phyloP scores from a whole-genome alignment of 2,329 filamentous ascomycete genomes.

The Endoconidiophora laricicola region DNA sequence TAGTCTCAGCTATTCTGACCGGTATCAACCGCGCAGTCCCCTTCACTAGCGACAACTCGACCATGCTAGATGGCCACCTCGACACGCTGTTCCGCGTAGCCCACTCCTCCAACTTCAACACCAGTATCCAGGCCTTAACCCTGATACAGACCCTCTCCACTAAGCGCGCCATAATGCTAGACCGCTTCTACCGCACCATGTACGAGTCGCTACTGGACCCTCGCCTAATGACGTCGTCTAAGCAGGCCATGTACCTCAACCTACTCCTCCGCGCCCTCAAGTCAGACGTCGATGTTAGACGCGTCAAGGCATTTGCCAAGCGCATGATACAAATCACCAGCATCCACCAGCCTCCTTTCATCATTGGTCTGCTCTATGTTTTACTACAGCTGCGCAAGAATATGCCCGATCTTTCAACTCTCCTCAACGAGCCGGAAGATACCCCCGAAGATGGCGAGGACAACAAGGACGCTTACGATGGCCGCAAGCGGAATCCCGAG shows the following conservation, averaged over 20 bases:
- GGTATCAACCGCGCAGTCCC: constrained; percentile 94
- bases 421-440: constrained; percentile 68
- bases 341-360: constrained; percentile 81
- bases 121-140: constrained; percentile 85
- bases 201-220: constrained; percentile 92
- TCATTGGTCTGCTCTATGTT: constrained; percentile 83
- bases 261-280: constrained; percentile 78
- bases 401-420: constrained; percentile 63
- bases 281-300: constrained; percentile 72
- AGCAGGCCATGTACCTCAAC: constrained; percentile 90
- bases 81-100: constrained; percentile 92
- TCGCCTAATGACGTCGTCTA: constrained; percentile 74
- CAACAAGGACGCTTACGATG: constrained; percentile 47
- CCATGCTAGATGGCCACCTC: constrained; percentile 67
- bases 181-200: constrained; percentile 86
- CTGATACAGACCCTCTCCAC: constrained; percentile 83
- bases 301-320: constrained; percentile 93
- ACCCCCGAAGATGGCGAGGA: constrained; percentile 46
- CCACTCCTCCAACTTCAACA: constrained; percentile 98
- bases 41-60: constrained; percentile 58
- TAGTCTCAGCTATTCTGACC: constrained; percentile 79
- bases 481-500: constrained; percentile 78
- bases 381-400: constrained; percentile 62
- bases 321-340: constrained; percentile 74
- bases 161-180: constrained; percentile 63